A percentile compares a stretch with the other conserved stretches of the same genome.
Evolutionary conservation across 1,284 basidiomycete genomes (phyloP).

Genomic region (Cutaneotrichosporon cavernicola): DNA sequence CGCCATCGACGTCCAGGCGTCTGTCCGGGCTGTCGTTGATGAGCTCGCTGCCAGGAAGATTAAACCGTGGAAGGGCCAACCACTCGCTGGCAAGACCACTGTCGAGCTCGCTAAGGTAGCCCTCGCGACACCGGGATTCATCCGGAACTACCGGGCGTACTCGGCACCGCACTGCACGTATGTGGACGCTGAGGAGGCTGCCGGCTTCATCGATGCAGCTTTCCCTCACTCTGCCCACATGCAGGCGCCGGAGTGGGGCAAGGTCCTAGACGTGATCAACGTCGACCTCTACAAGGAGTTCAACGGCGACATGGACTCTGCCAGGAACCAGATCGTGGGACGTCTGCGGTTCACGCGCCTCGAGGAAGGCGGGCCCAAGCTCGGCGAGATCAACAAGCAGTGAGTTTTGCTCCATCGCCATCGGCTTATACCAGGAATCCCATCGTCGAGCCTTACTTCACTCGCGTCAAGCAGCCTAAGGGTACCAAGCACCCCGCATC

Average conservation of each 20-base stretch:
- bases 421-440: conserved; percentile 60
- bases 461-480: conserved; percentile 63
- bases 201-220: conserved; percentile 62
- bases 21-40: conserved; percentile 44
- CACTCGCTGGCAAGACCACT: conserved; percentile 56
- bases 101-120: conserved; percentile 68
- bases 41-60: conserved; percentile 60
- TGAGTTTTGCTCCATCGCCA: conserved; percentile 52
- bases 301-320: conserved; percentile 73
- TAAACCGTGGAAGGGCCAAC: conserved; percentile 54
- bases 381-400: conserved; percentile 76
- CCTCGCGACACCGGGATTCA: conserved; percentile 57
- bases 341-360: conserved; percentile 76
- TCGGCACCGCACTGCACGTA: conserved; percentile 67
- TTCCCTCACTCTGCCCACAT: conserved; percentile 56
- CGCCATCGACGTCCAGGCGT: conserved; percentile 66
- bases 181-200: conserved; percentile 67
- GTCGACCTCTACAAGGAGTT: conserved; percentile 81
- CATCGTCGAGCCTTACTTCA: conserved; percentile 85
- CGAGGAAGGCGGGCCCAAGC: conserved; percentile 75
- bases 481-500: conserved; percentile 64
- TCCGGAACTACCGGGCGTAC: conserved; percentile 63
- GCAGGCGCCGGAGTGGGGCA: conserved; percentile 69
- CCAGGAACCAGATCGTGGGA: conserved; percentile 70
- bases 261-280: conserved; percentile 79